Base-by-base conservation (phyloP, 441 rosid species). In the Flueggea neowawraea region DNA sequence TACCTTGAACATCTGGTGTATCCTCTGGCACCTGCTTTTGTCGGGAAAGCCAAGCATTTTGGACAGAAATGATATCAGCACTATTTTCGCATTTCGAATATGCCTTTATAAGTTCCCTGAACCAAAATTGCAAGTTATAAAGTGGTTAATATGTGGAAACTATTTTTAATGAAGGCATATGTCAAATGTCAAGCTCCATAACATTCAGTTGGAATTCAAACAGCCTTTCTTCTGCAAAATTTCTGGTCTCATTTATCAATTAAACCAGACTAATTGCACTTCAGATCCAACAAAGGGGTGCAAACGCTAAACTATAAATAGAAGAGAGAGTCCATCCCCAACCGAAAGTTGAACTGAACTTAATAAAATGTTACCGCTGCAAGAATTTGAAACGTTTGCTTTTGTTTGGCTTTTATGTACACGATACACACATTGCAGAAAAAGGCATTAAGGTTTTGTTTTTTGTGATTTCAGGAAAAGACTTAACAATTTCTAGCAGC, bases 1-100 rank as follows among this genome's bases (percentile, higher is more conserved):
- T 71, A 89, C 99, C 87, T 69, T 81, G 69, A 65, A 39, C 62
- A 3, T 68, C 74, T 0, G 74, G 57, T 32, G 71, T 77, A 71
- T 72, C 76, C 73, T 84, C 84, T 2, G 87, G 79, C 73, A 86
- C 71, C 54, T 73, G 78, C 3, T 68, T 79, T 78, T 89, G 90
- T 71, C 82, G 84, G 17, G 92, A 72, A 74, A 95, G 94, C 99
- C 99, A 95, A 33, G 82, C 74, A 68, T 88, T 89, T 80, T 95
- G 99, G 61, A 81, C 82, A 10, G 88, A 73, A 65, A 94, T 89
- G 2, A 95, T 84, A 47, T 85, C 92, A 55, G 88, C 83, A 62
- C 96, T 85, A 16, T 75, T 84, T 82, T 77, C 75, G 64, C 96
- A 95, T 68, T 81, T 74, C n/a, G 97, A 83, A 64, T 91, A 95